Evolutionary conservation across 306 rosid species (phyloP).

Genomic region (Aeschynomene evenia): DNA sequence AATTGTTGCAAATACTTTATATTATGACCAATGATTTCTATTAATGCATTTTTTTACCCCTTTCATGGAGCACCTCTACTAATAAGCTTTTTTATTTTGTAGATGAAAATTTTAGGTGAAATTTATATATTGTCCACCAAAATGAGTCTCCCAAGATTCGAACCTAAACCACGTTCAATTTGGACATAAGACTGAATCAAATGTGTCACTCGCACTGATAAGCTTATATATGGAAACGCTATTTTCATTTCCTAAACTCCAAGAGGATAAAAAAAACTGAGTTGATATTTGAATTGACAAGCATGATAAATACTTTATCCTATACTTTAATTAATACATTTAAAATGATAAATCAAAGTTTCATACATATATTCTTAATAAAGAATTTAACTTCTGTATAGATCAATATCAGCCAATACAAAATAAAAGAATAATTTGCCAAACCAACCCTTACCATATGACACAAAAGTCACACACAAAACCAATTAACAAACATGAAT

Average conservation of each 20-base stretch:
- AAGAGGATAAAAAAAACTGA: neutral
- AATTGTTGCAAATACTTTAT: neutral
- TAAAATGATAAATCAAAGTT: neutral
- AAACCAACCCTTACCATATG: slow-evolving; percentile 33
- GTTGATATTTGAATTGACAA: neutral
- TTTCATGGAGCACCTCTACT: neutral
- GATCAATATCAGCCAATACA: slow-evolving; percentile 22
- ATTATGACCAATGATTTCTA: neutral
- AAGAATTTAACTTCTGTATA: neutral
- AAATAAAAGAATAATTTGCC: slow-evolving; percentile 3
- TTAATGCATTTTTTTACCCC: neutral
- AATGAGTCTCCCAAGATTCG: too few relatives aligned
- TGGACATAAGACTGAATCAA: too few relatives aligned
- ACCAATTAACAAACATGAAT: slow-evolving; percentile 17
- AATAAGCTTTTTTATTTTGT: too few relatives aligned
- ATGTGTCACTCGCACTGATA: too few relatives aligned
- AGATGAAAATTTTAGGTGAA: too few relatives aligned
- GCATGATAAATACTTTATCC: neutral
- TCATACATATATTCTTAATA: neutral
- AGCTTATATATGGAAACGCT: neutral
- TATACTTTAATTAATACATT: neutral
- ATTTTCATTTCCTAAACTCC: neutral
- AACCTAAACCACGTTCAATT: too few relatives aligned
- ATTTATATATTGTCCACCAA: too few relatives aligned
- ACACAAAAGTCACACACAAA: slow-evolving; percentile 33